phyloP scores from a whole-genome alignment of 2,329 filamentous ascomycete species.

The Didymella sp. region DNA sequence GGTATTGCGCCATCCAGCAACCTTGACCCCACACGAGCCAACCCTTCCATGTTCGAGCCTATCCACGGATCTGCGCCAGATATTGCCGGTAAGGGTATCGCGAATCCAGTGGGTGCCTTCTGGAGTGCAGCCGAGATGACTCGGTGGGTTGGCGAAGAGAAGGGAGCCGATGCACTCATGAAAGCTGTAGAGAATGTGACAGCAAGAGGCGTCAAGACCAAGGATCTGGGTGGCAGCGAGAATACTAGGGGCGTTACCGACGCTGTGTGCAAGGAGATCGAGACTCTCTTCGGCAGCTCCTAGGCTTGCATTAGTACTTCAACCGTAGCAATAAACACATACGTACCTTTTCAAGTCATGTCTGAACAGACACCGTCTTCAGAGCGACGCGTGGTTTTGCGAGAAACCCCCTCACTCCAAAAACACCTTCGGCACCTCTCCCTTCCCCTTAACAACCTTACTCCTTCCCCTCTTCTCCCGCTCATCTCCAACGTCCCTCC shows the following conservation, averaged over 20 bases:
- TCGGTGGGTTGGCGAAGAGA: slow-evolving; percentile 66
- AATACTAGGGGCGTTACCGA: slow-evolving; percentile 66
- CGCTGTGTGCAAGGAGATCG: slow-evolving; percentile 62
- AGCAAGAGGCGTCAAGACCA: slow-evolving; percentile 62
- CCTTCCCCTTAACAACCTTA: slow-evolving; percentile 50
- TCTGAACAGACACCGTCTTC: slow-evolving; percentile 1
- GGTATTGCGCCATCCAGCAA: slow-evolving; percentile 73
- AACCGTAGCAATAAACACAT: neutral
- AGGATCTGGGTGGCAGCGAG: slow-evolving; percentile 65
- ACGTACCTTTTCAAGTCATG: slow-evolving; percentile 14
- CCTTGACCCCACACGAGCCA: slow-evolving; percentile 65
- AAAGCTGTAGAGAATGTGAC: slow-evolving; percentile 67
- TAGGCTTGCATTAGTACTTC: slow-evolving; percentile 10
- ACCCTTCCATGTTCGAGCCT: slow-evolving; percentile 69
- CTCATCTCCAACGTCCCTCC: slow-evolving; percentile 57
- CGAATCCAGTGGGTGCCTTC: slow-evolving; percentile 70
- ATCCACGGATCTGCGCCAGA: slow-evolving; percentile 70
- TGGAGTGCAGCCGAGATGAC: slow-evolving; percentile 76
- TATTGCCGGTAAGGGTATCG: slow-evolving; percentile 68
- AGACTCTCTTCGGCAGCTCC: slow-evolving; percentile 48
- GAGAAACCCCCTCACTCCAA: slow-evolving; percentile 24
- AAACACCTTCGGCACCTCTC: slow-evolving; percentile 31
- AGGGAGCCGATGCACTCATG: slow-evolving; percentile 64
- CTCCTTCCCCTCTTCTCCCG: slow-evolving; percentile 51
- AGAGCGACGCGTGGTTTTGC: neutral